Evolutionary conservation across 2,329 filamentous ascomycete genomes (phyloP).

Genomic region (Alternaria conjuncta): DNA sequence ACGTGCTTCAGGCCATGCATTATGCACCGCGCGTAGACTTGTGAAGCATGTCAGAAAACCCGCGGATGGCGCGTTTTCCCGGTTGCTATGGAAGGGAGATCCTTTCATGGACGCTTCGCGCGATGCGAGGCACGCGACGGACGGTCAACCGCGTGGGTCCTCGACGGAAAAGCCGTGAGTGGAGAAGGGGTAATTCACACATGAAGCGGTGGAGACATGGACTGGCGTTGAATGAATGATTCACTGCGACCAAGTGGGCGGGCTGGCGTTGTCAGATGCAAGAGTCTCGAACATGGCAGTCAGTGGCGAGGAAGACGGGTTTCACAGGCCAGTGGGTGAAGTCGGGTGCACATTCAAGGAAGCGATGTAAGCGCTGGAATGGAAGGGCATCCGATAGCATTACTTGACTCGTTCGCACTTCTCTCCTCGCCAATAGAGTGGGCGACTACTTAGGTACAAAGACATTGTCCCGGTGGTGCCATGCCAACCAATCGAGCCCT

Average conservation of each 20-base stretch:
- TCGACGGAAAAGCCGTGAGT: not conserved
- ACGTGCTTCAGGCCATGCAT: not conserved
- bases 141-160: not conserved
- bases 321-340: not conserved
- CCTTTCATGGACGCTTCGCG: conserved; percentile 5
- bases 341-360: not conserved
- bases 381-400: conserved; percentile 14
- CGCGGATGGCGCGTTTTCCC: not conserved
- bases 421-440: conserved; percentile 14
- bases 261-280: conserved; percentile 4
- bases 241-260: not conserved
- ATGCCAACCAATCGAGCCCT: conserved; percentile 13
- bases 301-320: not conserved
- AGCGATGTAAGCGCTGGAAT: conserved; percentile 19
- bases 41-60: not conserved
- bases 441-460: conserved; percentile 10
- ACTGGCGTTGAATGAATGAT: not conserved
- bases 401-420: conserved; percentile 8
- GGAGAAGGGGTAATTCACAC: not conserved
- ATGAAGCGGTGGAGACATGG: not conserved
- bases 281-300: conserved; percentile 1
- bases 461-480: conserved; percentile 1
- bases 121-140: conserved; percentile 9
- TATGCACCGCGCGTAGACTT: not conserved
- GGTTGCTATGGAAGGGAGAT: not conserved